Evolutionary conservation across 2,329 filamentous ascomycete species (phyloP).

Genomic region (Triangularia verruculosa): DNA sequence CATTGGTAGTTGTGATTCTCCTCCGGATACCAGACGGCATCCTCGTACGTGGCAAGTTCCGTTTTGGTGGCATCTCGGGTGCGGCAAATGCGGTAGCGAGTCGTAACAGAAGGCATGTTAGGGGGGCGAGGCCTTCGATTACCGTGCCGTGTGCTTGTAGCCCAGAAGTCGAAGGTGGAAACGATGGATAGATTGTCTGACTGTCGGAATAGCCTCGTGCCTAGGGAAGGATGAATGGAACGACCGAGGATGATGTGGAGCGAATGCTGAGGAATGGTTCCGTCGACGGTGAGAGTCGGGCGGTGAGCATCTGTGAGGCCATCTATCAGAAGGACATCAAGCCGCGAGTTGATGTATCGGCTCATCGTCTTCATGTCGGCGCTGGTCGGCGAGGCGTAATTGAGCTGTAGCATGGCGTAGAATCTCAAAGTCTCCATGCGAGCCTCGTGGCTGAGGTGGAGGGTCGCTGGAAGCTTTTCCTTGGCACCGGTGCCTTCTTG

Average conservation of each 20-base stretch:
- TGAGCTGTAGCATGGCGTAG: background rate
- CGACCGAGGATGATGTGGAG: background rate
- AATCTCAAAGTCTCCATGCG: background rate
- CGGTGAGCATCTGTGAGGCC: background rate
- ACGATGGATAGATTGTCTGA: background rate
- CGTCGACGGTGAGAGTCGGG: background rate
- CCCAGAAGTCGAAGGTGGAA: background rate
- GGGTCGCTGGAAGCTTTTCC: background rate
- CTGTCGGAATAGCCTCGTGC: background rate
- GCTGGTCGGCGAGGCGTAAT: background rate
- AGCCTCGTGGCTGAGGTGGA: background rate
- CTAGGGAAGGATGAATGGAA: background rate
- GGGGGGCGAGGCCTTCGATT: background rate
- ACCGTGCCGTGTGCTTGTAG: background rate
- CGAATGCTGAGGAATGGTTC: background rate
- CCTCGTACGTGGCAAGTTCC: background rate
- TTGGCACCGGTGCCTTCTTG: background rate
- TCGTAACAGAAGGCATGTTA: background rate
- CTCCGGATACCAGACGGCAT: background rate
- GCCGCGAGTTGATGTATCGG: background rate
- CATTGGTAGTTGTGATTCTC: background rate
- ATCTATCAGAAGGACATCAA: background rate
- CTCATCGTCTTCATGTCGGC: too few relatives aligned
- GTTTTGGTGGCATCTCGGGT: background rate
- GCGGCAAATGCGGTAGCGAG: background rate